Conservation (phyloP, 345 rosid species). For the Pistacia integerrima region DNA sequence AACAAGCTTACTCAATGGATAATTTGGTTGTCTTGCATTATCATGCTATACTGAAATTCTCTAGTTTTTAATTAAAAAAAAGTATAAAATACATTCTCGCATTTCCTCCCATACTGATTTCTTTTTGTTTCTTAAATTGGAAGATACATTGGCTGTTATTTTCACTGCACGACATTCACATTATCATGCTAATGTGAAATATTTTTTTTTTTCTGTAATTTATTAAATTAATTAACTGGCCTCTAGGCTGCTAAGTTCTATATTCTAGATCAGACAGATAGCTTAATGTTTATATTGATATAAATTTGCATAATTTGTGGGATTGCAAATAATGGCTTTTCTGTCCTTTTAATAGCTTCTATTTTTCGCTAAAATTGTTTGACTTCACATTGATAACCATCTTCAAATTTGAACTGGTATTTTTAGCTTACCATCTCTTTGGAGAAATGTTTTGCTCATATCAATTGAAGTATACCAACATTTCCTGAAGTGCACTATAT, state of each 20-base stretch:
- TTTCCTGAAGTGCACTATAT: constrained; percentile 2
- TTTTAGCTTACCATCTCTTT: neutral
- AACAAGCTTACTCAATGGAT: neutral
- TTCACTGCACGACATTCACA: neutral
- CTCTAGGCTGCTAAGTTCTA: neutral
- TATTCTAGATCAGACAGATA: neutral
- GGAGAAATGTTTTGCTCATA: neutral
- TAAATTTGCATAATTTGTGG: neutral
- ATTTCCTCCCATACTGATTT: neutral
- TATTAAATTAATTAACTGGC: neutral
- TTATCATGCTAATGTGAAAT: neutral
- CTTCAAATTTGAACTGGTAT: neutral
- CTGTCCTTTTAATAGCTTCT: neutral
- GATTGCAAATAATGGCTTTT: neutral
- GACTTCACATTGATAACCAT: neutral
- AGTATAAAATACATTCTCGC: neutral
- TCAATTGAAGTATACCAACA: neutral
- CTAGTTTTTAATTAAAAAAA: no score
- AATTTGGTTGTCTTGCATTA: neutral
- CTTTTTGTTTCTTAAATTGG: neutral
- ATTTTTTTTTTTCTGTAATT: neutral
- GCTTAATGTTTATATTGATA: neutral
- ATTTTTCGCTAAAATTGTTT: neutral
- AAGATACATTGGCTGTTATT: neutral
- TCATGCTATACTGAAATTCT: no score